phyloP scores from a whole-genome alignment of 805 yeast species.

The Candida pini region DNA sequence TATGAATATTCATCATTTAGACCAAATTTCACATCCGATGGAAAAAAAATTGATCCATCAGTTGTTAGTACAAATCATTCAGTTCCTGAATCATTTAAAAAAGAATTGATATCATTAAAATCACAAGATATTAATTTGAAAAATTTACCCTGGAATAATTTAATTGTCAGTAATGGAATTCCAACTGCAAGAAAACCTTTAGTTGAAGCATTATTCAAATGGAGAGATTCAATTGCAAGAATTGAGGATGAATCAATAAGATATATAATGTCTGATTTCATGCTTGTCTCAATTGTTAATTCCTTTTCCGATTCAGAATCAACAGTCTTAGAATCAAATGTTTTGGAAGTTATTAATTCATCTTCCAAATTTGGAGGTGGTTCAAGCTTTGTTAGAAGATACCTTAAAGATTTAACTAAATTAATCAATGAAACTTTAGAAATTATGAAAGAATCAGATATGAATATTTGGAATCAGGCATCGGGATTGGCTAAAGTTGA shows the following conservation, averaged over 20 bases:
- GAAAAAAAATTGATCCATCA: constrained; percentile 2
- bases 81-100: constrained; percentile 23
- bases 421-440: constrained; percentile 41
- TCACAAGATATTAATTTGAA: too few species aligned
- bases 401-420: constrained; percentile 53
- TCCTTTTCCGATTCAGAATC: constrained; percentile 30
- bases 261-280: constrained; percentile 77
- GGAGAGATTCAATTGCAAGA: constrained; percentile 83
- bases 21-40: constrained; percentile 32
- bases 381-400: constrained; percentile 38
- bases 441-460: constrained; percentile 32
- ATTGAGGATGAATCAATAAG: constrained; percentile 77
- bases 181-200: constrained; percentile 48
- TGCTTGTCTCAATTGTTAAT: constrained; percentile 51
- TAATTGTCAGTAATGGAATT: constrained; percentile 63
- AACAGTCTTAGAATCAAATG: constrained; percentile 53
- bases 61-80: constrained; percentile 27
- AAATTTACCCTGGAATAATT: constrained; percentile 60
- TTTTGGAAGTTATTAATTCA: constrained; percentile 42
- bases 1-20: constrained; percentile 76
- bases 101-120: constrained; percentile 37
- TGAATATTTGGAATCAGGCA: constrained; percentile 28
- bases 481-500: constrained; percentile 22
- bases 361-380: constrained; percentile 42
- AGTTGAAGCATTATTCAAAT: constrained; percentile 57